Conservation (phyloP, 2,329 filamentous ascomycete genomes). For the Monosporascus sp. region DNA sequence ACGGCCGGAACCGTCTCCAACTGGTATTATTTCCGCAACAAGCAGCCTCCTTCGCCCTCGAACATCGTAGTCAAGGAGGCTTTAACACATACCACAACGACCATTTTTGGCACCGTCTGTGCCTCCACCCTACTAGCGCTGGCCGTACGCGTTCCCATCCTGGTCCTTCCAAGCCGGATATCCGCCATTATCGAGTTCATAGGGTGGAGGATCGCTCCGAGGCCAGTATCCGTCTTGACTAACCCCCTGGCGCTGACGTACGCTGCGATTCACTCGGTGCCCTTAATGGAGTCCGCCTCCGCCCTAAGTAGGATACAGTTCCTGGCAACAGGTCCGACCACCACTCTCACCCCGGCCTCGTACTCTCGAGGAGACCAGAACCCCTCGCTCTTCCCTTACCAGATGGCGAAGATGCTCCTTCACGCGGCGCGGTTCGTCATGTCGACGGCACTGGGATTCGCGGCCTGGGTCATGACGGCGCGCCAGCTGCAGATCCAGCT, state of each 20-base stretch:
- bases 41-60: slow-evolving; percentile 70
- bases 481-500: slow-evolving; percentile 63
- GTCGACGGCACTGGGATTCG: slow-evolving; percentile 83
- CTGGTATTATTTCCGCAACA: slow-evolving; percentile 97
- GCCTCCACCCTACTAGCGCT: slow-evolving; percentile 78
- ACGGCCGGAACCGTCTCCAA: slow-evolving; percentile 94
- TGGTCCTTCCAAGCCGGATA: slow-evolving; percentile 71
- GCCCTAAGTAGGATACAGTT: slow-evolving; percentile 79
- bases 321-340: slow-evolving; percentile 69
- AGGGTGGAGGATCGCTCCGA: slow-evolving; percentile 76
- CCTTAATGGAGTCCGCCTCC: slow-evolving; percentile 70
- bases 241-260: slow-evolving; percentile 92
- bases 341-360: slow-evolving; percentile 57
- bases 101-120: slow-evolving; percentile 88
- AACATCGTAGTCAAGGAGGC: slow-evolving; percentile 79
- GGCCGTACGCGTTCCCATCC: slow-evolving; percentile 75
- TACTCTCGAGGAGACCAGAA: slow-evolving; percentile 39
- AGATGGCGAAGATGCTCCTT: slow-evolving; percentile 83
- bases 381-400: slow-evolving; percentile 71
- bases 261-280: slow-evolving; percentile 86
- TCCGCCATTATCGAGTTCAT: slow-evolving; percentile 63
- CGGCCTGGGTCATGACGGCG: slow-evolving; percentile 93
- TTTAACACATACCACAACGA: slow-evolving; percentile 73
- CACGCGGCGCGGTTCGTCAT: slow-evolving; percentile 90
- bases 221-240: slow-evolving; percentile 77